Evolutionary conservation across 169 alveolate genomes (phyloP).

Genomic region (Pseudocohnilembus persalinus): DNA sequence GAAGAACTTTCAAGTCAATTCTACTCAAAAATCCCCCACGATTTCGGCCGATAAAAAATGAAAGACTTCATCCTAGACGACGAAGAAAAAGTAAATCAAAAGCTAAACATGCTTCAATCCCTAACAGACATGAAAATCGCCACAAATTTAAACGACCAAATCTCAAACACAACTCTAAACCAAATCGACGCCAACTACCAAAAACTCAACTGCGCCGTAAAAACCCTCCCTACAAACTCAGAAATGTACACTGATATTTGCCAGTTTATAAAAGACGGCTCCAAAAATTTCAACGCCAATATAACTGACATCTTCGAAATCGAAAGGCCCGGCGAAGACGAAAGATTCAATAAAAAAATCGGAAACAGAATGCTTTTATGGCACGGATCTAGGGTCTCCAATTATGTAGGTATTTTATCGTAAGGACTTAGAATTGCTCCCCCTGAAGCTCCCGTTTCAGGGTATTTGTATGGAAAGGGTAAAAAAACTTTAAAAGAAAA

Average conservation of each 20-base stretch:
- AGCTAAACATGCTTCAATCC: slow-evolving; percentile 71
- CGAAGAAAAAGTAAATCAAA: slow-evolving; percentile 59
- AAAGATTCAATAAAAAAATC: slow-evolving; percentile 64
- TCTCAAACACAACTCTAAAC: slow-evolving; percentile 26
- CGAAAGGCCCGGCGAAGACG: slow-evolving; percentile 73
- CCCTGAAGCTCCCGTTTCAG: slow-evolving; percentile 92
- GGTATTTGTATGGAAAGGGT: slow-evolving; percentile 94
- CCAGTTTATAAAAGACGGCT: slow-evolving; percentile 69
- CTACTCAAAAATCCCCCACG: slow-evolving; percentile 83
- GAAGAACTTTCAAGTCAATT: slow-evolving; percentile 60
- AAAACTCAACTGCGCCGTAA: slow-evolving; percentile 60
- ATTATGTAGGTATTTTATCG: slow-evolving; percentile 88
- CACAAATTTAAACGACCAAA: slow-evolving; percentile 47
- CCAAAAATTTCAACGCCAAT: slow-evolving; percentile 49
- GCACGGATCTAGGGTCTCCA: slow-evolving; percentile 91
- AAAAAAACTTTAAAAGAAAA: too few species aligned
- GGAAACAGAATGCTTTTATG: slow-evolving; percentile 84
- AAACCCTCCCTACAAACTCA: slow-evolving; percentile 51
- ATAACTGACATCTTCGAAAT: slow-evolving; percentile 60
- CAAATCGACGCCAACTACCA: slow-evolving; percentile 64
- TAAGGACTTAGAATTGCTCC: slow-evolving; percentile 93
- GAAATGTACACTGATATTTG: slow-evolving; percentile 36
- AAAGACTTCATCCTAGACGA: slow-evolving; percentile 63
- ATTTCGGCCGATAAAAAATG: slow-evolving; percentile 74
- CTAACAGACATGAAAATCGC: slow-evolving; percentile 73